Percentiles rank a stretch among this genome's conserved stretches.
phyloP scores from a whole-genome alignment of 163 green algal genomes.

The Chloromonas sp. region DNA sequence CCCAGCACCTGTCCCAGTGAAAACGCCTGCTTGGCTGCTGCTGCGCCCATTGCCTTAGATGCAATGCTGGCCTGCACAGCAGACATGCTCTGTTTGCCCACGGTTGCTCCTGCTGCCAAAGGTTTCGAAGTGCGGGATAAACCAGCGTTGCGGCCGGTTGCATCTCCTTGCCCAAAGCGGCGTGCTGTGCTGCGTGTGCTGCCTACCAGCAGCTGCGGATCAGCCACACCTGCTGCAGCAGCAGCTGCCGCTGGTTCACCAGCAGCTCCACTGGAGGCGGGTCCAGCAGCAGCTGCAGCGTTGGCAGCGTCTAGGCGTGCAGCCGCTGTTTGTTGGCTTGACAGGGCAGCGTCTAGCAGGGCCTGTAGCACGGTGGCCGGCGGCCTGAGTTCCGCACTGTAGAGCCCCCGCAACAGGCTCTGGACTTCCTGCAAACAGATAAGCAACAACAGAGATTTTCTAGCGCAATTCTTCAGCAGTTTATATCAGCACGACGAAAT shows the following conservation, averaged over 20 bases:
- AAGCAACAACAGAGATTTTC: too few species aligned
- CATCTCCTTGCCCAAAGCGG: too few species aligned
- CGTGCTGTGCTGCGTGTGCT: neutral
- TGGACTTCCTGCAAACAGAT: neutral
- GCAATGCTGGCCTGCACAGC: neutral
- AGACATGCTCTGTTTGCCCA: too few species aligned
- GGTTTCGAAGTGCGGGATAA: too few species aligned
- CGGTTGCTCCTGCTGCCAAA: too few species aligned
- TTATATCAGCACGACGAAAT: too few species aligned
- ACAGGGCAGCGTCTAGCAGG: neutral
- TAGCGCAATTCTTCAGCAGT: too few species aligned
- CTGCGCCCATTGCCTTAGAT: too few species aligned
- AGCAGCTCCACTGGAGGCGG: too few species aligned
- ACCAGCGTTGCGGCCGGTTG: too few species aligned
- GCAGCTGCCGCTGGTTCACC: neutral
- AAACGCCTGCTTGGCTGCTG: neutral
- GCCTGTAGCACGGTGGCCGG: neutral
- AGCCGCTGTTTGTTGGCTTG: neutral
- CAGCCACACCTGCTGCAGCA: neutral
- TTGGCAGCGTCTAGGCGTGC: neutral
- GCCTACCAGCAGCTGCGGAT: neutral
- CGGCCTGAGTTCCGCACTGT: neutral
- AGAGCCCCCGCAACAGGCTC: neutral
- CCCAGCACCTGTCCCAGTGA: neutral
- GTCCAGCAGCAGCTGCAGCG: too few species aligned